phyloP scores from a whole-genome alignment of 371 early-diverging fungal species.

The Mortierella sp. region DNA sequence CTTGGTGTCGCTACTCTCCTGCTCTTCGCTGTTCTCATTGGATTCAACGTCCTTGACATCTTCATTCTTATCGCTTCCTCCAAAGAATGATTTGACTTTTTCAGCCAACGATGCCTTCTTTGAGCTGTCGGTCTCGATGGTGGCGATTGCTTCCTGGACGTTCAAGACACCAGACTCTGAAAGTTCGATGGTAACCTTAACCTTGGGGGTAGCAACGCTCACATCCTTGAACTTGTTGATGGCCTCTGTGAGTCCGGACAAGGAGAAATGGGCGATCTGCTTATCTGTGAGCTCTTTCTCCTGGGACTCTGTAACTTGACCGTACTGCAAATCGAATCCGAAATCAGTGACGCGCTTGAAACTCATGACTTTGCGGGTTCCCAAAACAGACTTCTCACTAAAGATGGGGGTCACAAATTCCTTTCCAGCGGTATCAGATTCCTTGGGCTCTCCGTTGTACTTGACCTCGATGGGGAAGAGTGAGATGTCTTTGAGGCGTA shows the following conservation, averaged over 20 bases:
- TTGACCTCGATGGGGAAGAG: conserved; percentile 81
- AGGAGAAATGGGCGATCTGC: conserved; percentile 71
- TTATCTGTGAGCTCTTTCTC: conserved; percentile 53
- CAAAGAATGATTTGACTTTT: conserved; percentile 84
- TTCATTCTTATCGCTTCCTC: conserved; percentile 58
- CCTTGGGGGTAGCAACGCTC: conserved; percentile 78
- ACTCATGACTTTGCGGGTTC: conserved; percentile 86
- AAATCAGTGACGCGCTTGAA: conserved; percentile 88
- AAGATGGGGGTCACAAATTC: conserved; percentile 70
- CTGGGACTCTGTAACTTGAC: conserved; percentile 56
- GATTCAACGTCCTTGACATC: conserved; percentile 48
- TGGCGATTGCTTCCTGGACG: conserved; percentile 68
- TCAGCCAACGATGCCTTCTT: conserved; percentile 65
- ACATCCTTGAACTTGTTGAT: conserved; percentile 72
- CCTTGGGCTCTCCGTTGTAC: conserved; percentile 76
- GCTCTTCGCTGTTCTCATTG: conserved; percentile 31
- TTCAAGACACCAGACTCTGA: conserved; percentile 76
- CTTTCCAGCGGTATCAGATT: conserved; percentile 31
- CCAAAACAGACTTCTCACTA: conserved; percentile 73
- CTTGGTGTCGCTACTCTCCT: conserved; percentile 40
- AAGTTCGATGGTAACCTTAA: conserved; percentile 83
- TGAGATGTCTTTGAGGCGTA: conserved; percentile 87
- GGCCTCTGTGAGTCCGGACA: conserved; percentile 81
- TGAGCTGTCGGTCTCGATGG: conserved; percentile 58
- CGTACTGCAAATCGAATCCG: conserved; percentile 78